Conservation (phyloP, 2,329 filamentous ascomycete species). For the Fusarium stilboides region DNA sequence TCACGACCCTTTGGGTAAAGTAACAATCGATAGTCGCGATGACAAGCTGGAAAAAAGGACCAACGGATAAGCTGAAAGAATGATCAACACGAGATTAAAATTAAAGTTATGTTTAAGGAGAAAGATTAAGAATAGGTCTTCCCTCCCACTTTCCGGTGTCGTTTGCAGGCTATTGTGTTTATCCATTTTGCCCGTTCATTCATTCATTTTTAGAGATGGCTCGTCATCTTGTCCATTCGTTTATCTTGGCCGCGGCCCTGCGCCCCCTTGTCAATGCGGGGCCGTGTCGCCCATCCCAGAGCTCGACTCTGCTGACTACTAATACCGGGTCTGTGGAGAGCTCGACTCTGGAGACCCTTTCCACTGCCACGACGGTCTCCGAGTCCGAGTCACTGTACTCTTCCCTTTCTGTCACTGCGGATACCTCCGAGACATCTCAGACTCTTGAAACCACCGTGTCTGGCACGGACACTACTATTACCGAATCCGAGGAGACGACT, state of each 20-base stretch:
- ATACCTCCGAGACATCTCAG: not conserved
- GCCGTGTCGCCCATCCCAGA: constrained; percentile 23
- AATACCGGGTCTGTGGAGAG: no score
- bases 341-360: not conserved
- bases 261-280: constrained; percentile 18
- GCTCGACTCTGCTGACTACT: not conserved
- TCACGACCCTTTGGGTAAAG: no score
- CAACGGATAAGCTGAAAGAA: no score
- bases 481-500: no score
- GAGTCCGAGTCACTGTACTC: not conserved
- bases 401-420: not conserved
- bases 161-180: no score
- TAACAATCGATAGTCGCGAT: no score
- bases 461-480: not conserved
- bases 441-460: not conserved
- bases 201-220: no score
- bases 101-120: no score
- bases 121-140: no score
- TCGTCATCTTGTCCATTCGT: constrained; percentile 28
- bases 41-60: no score
- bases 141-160: not conserved
- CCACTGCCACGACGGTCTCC: not conserved
- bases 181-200: not conserved
- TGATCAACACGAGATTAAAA: no score
- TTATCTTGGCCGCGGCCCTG: constrained; percentile 18